Evolutionary conservation across 1,284 basidiomycete species (phyloP), one percentile per base, ranked within the genome.

Genomic region (Cryptococcus sp.): DNA sequence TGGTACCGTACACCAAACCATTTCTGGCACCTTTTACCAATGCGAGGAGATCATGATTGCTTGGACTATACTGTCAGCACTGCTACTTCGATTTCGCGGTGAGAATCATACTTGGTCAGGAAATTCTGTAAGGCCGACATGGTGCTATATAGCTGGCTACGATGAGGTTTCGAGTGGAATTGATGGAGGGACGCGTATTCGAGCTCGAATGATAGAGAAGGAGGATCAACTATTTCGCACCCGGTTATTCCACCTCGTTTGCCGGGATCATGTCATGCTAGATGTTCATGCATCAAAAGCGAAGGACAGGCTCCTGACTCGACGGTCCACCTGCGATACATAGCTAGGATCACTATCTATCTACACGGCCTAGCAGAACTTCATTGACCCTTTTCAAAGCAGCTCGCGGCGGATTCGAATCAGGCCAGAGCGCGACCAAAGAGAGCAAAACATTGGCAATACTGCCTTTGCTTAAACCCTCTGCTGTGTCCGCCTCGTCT

Each of bases 1-100:
- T 97, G 66, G 87, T 86, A 46, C 81, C 81, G 59, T 82, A 83
- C 7, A 98, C 91, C 53, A 96, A 80, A 10, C 94, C 94, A 76
- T 97, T 98, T 28, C 94, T 83, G 28, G 91, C 90, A 43, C 92
- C 94, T 76, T 98, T 98, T 68, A 98, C 74, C 64, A 98, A 85
- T 21, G 89, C 85, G 44, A 98, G 82, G 59, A 88, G 83, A 69
- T 96, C 92, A 72, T 96, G 93, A 68, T 87, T 87, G 11, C 81
- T 81, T 11, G 93, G 92, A 53, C 74, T 76, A 52, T 22, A 52
- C 4, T n/a, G 25, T 45, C 16, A 37, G 49, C 31, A 34, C 32
- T 34, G 19, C 4, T 28, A 34, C 19, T 21, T 9, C n/a, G n/a
- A n/a, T n/a, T n/a, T n/a, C n/a, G n/a, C n/a, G n/a, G n/a, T 19